These are phyloP conservation scores for Diaporthe citrichinensis DNA, from an alignment of 2,329 filamentous ascomycete genomes.

Conservation along the genomic window DNA sequence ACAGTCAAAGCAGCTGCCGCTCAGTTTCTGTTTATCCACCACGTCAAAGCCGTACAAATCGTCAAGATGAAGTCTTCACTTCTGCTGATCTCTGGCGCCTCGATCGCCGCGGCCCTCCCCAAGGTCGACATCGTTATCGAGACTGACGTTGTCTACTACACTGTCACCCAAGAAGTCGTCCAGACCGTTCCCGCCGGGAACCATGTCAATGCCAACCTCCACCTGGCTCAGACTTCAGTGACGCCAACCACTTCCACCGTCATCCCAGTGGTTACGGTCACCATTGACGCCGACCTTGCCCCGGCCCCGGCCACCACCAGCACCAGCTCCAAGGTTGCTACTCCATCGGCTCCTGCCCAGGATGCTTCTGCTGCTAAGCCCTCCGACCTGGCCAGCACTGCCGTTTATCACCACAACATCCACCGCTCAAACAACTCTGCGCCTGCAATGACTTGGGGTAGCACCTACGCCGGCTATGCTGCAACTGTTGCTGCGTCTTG, in stretches of 20 bases:
- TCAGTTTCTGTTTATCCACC: constrained; percentile 34
- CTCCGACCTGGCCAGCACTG: constrained; percentile 52
- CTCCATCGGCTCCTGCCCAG: constrained; percentile 31
- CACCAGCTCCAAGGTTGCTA: constrained; percentile 31
- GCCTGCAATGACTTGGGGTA: constrained; percentile 74
- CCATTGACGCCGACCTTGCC: constrained; percentile 24
- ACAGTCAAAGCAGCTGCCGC: constrained; percentile 25
- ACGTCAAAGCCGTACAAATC: constrained; percentile 26
- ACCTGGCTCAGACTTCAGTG: constrained; percentile 3
- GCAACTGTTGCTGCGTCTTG: constrained; percentile 75
- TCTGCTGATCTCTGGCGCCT: constrained; percentile 60
- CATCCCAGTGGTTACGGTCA: constrained; percentile 40
- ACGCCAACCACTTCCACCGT: constrained; percentile 38
- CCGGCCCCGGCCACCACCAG: constrained; percentile 37
- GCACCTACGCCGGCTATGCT: constrained; percentile 75
- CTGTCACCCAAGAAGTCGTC: constrained; percentile 55
- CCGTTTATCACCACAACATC: constrained; percentile 84
- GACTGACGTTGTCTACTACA: constrained; percentile 59
- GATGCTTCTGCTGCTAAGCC: constrained; percentile 42
- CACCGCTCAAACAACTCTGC: constrained; percentile 88
- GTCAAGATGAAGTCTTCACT: constrained; percentile 66
- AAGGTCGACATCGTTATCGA: constrained; percentile 57
- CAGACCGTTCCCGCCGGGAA: constrained; percentile 26
- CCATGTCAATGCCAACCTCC: constrained; percentile 25
- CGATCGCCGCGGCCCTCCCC: constrained; percentile 61